These are phyloP conservation scores for Alternaria brassicae DNA, from an alignment of 2,329 filamentous ascomycete species.

Conservation along the genomic window DNA sequence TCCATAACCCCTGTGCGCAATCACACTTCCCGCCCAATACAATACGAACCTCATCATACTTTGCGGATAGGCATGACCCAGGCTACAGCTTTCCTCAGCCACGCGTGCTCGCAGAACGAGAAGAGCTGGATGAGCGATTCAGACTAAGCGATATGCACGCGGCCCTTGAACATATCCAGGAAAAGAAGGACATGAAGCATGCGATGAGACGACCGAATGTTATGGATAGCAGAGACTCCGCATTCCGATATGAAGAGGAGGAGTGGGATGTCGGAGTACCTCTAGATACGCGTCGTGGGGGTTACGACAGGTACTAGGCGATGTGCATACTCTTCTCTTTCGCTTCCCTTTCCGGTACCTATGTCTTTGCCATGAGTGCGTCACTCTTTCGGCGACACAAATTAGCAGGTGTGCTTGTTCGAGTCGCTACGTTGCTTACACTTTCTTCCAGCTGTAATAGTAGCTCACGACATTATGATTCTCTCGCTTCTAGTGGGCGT, in stretches of 20 bases:
- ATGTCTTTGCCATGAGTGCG: neutral
- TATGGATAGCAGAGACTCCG: neutral
- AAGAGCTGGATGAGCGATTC: neutral
- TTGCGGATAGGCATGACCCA: conserved; percentile 8
- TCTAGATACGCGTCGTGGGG: neutral
- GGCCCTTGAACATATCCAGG: conserved; percentile 12
- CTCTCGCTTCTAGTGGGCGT: neutral
- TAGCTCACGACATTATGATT: neutral
- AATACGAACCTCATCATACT: conserved; percentile 13
- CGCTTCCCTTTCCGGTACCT: neutral
- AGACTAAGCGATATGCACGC: conserved; percentile 7
- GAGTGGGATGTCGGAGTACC: conserved; percentile 10
- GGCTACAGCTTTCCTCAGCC: neutral
- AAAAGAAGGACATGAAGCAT: neutral
- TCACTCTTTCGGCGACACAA: neutral
- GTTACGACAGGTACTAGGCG: neutral
- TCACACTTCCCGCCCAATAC: conserved; percentile 16
- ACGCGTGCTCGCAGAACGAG: neutral
- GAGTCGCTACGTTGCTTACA: neutral
- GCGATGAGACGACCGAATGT: neutral
- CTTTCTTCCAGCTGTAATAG: neutral
- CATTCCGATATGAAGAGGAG: conserved; percentile 8
- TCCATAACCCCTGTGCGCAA: conserved; percentile 14
- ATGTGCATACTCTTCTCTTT: neutral
- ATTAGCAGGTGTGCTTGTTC: neutral